Conservation (phyloP, 2,329 filamentous ascomycete species). For the Epichloe sp. region DNA sequence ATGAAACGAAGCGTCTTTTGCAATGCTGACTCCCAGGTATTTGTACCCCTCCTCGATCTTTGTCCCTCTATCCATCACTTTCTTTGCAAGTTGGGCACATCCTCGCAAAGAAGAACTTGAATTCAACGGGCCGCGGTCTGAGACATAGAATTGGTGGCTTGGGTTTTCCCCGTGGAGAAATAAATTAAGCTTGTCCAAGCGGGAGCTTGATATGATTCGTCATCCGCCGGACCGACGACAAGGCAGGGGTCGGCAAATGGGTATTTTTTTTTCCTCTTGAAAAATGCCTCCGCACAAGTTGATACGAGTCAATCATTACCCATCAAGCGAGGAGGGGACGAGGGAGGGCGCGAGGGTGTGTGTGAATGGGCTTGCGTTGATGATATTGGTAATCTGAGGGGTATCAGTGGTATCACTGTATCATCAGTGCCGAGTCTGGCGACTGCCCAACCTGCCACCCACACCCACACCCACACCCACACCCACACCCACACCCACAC, state of each 20-base stretch:
- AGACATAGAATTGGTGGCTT: neutral
- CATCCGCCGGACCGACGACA: constrained; percentile 6
- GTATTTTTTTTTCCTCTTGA: neutral
- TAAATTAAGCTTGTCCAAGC: neutral
- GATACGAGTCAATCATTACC: too few species aligned
- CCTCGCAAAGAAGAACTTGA: neutral
- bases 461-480: too few species aligned
- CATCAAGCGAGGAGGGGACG: too few species aligned
- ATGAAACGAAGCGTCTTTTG: neutral
- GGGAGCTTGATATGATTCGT: neutral
- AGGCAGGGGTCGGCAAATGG: neutral
- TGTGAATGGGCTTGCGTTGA: too few species aligned
- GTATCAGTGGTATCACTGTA: too few species aligned
- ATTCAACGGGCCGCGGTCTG: too few species aligned
- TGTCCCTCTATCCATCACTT: neutral
- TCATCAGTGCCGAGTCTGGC: too few species aligned
- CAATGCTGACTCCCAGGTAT: neutral
- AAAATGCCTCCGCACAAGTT: neutral
- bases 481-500: too few species aligned
- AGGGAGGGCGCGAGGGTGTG: neutral
- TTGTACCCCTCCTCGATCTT: neutral
- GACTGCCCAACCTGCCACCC: too few species aligned
- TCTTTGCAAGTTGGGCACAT: neutral
- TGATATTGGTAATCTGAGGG: too few species aligned
- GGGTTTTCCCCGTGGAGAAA: constrained; percentile 1